These are phyloP conservation scores for Coprinopsis marcescibilis DNA, from an alignment of 768 basidiomycete genomes.

Conservation along the genomic window DNA sequence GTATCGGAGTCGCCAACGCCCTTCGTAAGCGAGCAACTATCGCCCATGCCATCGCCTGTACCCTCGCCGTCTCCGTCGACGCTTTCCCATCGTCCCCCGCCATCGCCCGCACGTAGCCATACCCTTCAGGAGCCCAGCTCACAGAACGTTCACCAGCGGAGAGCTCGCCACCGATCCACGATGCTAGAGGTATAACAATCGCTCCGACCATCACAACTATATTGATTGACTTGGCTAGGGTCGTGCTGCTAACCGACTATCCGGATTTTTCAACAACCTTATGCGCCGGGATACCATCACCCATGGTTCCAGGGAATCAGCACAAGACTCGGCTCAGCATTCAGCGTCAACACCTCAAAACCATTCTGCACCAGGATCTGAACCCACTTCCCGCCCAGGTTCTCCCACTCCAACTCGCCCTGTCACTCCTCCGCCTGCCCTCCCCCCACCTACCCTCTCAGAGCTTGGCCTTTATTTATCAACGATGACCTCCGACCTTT, in stretches of 20 bases:
- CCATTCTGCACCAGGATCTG: slow-evolving; percentile 21
- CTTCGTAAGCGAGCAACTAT: slow-evolving; percentile 24
- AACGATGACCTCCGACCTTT: slow-evolving; percentile 59
- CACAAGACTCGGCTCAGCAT: slow-evolving; percentile 22
- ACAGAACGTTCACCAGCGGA: slow-evolving; percentile 30
- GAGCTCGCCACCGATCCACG: slow-evolving; percentile 43
- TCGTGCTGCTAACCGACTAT: slow-evolving; percentile 68
- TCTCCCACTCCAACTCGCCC: slow-evolving; percentile 56
- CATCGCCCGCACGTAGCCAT: slow-evolving; percentile 25
- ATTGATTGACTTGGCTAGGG: slow-evolving; percentile 24
- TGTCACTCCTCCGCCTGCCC: slow-evolving; percentile 62
- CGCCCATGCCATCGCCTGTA: slow-evolving; percentile 13
- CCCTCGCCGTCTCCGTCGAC: slow-evolving; percentile 20
- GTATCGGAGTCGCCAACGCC: slow-evolving; percentile 34
- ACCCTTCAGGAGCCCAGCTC: slow-evolving; percentile 24
- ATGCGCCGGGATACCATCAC: slow-evolving; percentile 58
- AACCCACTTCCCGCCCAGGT: slow-evolving; percentile 41
- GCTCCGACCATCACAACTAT: slow-evolving; percentile 12
- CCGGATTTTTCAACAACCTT: slow-evolving; percentile 79
- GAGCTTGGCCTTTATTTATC: slow-evolving; percentile 74
- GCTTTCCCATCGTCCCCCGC: slow-evolving; percentile 25
- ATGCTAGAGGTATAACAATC: slow-evolving; percentile 45
- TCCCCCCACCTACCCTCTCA: slow-evolving; percentile 64
- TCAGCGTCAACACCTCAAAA: slow-evolving; percentile 18
- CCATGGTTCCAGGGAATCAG: slow-evolving; percentile 21